Evolutionary conservation across 2,329 filamentous ascomycete genomes (phyloP).

Genomic region (Paecilomyces formosus): DNA sequence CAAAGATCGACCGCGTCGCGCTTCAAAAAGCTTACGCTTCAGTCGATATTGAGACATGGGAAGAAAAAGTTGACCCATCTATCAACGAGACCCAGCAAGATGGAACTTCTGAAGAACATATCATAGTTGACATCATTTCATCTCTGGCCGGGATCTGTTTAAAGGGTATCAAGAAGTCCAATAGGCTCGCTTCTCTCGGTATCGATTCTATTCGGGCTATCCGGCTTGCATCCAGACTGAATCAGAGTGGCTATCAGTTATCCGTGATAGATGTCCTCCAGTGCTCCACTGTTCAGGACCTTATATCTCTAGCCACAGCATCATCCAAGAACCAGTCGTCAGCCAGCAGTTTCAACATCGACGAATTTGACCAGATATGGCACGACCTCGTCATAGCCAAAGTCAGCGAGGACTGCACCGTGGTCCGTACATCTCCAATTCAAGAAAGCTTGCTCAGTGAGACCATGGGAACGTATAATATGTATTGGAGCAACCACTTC

Average conservation of each 20-base stretch:
- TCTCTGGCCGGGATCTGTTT: constrained; percentile 14
- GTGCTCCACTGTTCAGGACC: constrained; percentile 20
- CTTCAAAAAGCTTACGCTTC: constrained; percentile 15
- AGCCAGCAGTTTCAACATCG: constrained; percentile 10
- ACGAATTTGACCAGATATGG: constrained; percentile 16
- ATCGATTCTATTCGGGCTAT: constrained; percentile 26
- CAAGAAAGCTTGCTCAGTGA: constrained; percentile 34
- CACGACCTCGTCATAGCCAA: constrained; percentile 8
- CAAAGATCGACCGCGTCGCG: constrained; percentile 26
- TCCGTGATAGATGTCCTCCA: constrained; percentile 22
- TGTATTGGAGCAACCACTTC: constrained; percentile 35
- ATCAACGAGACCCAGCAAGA: background rate
- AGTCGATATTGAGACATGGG: constrained; percentile 21
- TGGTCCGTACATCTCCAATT: constrained; percentile 25
- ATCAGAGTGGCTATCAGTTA: constrained; percentile 13
- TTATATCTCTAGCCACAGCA: constrained; percentile 10
- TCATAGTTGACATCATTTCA: constrained; percentile 15
- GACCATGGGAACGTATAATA: constrained; percentile 27
- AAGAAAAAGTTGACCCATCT: constrained; percentile 12
- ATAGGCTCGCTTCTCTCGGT: constrained; percentile 18
- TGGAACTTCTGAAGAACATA: constrained; percentile 1
- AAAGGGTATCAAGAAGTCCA: constrained; percentile 13
- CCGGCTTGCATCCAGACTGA: constrained; percentile 18
- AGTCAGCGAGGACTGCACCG: constrained; percentile 11
- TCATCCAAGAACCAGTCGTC: background rate